Percentiles rank a stretch among this genome's conserved stretches.
Conservation (phyloP, 208 protist genomes). For the Crithidia bombi region DNA sequence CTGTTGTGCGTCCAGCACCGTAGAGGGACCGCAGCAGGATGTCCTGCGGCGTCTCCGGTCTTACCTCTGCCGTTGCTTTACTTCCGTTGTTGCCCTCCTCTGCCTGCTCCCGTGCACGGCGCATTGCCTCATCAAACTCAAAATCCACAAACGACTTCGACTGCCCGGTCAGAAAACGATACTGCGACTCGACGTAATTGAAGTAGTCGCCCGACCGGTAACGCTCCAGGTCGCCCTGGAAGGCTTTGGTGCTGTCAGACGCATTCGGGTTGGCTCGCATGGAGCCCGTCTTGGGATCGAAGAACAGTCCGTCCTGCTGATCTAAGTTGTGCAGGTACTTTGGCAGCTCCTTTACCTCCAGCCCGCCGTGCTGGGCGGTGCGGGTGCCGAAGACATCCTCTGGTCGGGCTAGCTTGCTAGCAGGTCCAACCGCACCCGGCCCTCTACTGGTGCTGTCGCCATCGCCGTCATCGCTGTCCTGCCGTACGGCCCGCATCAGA, state of each 20-base stretch:
- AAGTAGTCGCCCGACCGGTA: slow-evolving; percentile 80
- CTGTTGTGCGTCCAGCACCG: slow-evolving; percentile 35
- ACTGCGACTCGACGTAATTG: slow-evolving; percentile 80
- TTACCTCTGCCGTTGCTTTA: not conserved
- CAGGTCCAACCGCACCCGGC: not conserved
- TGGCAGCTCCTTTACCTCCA: slow-evolving; percentile 79
- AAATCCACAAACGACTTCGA: slow-evolving; percentile 87
- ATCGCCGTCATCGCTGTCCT: slow-evolving; percentile 18
- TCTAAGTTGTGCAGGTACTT: slow-evolving; percentile 90
- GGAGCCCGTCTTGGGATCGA: slow-evolving; percentile 85
- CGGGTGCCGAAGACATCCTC: slow-evolving; percentile 56
- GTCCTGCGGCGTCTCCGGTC: slow-evolving; percentile 42
- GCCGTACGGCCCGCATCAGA: slow-evolving; percentile 43
- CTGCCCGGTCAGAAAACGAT: slow-evolving; percentile 81
- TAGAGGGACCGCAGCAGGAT: slow-evolving; percentile 62
- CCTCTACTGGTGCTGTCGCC: not conserved
- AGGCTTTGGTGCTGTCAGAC: slow-evolving; percentile 57
- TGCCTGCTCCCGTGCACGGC: slow-evolving; percentile 14
- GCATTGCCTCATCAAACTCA: slow-evolving; percentile 68
- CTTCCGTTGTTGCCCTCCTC: not conserved
- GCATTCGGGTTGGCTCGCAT: slow-evolving; percentile 90
- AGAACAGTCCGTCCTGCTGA: slow-evolving; percentile 59
- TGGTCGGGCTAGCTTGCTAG: slow-evolving; percentile 6
- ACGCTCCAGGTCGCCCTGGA: slow-evolving; percentile 80
- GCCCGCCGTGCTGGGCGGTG: slow-evolving; percentile 73